phyloP scores from a whole-genome alignment of 1,284 basidiomycete genomes.

The Earliella scabrosa region DNA sequence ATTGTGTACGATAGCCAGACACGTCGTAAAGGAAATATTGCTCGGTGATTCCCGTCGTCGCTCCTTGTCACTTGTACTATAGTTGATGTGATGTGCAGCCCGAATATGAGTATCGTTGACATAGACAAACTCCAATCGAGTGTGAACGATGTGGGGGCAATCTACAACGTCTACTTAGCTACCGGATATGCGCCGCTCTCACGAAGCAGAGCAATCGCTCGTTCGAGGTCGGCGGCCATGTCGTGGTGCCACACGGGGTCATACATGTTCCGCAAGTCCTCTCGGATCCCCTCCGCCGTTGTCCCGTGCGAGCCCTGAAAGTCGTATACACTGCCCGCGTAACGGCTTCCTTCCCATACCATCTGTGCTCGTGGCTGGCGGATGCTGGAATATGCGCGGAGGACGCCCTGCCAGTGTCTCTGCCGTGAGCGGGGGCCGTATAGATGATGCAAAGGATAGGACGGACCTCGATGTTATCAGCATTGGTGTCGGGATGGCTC shows the following conservation, averaged over 20 bases:
- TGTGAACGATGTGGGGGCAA: no score
- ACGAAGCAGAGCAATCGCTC: slow-evolving; percentile 32
- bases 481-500: slow-evolving; percentile 45
- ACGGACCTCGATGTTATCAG: slow-evolving; percentile 51
- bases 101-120: no score
- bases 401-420: slow-evolving; percentile 42
- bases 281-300: slow-evolving; percentile 22
- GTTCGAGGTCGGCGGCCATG: slow-evolving; percentile 41
- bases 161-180: no score
- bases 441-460: neutral
- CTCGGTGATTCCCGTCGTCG: neutral
- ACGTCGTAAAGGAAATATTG: neutral
- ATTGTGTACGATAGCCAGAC: slow-evolving; percentile 7
- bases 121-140: no score
- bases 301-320: slow-evolving; percentile 26
- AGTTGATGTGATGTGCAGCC: no score
- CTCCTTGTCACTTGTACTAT: neutral
- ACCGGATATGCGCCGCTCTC: slow-evolving; percentile 28
- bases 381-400: slow-evolving; percentile 48
- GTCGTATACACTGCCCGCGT: slow-evolving; percentile 41
- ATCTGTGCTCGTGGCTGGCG: slow-evolving; percentile 52
- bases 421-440: slow-evolving; percentile 1
- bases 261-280: slow-evolving; percentile 45
- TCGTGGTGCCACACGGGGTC: slow-evolving; percentile 54
- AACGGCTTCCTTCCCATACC: slow-evolving; percentile 44